Evolutionary conservation across 2,329 filamentous ascomycete genomes (phyloP).

Genomic region (Stagonosporopsis cucurbitacearum): DNA sequence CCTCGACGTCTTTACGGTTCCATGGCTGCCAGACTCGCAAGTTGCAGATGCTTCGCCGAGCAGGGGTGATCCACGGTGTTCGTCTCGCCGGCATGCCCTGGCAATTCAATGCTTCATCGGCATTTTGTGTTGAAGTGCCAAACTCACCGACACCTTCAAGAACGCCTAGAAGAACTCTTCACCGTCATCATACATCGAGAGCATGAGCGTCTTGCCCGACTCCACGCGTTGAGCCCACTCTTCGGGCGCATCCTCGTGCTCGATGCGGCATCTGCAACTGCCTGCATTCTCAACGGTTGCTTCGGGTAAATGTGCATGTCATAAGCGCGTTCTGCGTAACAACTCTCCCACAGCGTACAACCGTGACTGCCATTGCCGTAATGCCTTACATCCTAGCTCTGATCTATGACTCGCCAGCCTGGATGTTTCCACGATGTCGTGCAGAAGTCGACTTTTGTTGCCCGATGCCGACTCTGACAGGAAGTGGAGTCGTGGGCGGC

Average conservation of each 20-base stretch:
- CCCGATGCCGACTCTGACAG: constrained; percentile 14
- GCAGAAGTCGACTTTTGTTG: constrained; percentile 27
- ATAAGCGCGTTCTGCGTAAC: constrained; percentile 37
- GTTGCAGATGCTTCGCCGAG: constrained; percentile 6
- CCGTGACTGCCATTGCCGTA: constrained; percentile 15
- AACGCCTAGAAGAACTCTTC: constrained; percentile 21
- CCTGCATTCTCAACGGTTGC: constrained; percentile 23
- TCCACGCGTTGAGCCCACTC: constrained; percentile 26
- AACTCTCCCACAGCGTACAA: constrained; percentile 33
- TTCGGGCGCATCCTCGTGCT: constrained; percentile 40
- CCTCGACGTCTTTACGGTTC: constrained; percentile 16
- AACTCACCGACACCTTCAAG: constrained; percentile 40
- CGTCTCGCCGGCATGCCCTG: constrained; percentile 33
- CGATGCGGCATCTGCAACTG: constrained; percentile 23
- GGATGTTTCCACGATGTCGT: constrained; percentile 25
- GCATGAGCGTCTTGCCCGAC: constrained; percentile 29
- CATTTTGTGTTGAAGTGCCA: constrained; percentile 26
- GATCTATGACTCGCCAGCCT: constrained; percentile 28
- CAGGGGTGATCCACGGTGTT: constrained; percentile 21
- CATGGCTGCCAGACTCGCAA: constrained; percentile 15
- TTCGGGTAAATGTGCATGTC: constrained; percentile 32
- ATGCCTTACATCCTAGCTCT: constrained; percentile 39
- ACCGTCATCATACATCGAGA: constrained; percentile 25
- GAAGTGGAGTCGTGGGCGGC: background rate
- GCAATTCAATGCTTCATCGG: constrained; percentile 24